phyloP scores from a whole-genome alignment of 1,139 yeast species.

The Blastobotrys persicus region DNA sequence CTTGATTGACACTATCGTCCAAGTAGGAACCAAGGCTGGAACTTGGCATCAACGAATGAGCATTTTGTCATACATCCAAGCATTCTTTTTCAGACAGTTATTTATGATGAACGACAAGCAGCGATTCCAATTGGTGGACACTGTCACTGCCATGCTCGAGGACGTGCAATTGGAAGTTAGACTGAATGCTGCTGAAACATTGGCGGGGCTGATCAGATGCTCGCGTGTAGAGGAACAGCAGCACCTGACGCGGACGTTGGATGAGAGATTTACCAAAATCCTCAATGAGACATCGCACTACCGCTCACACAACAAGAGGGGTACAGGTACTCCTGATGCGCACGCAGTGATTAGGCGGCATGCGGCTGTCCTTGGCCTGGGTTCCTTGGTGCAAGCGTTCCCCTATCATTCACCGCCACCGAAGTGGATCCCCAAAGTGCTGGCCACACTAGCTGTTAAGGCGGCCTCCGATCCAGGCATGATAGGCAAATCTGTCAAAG shows the following conservation, averaged over 20 bases:
- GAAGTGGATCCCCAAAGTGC: conserved; percentile 74
- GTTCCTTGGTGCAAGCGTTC: conserved; percentile 85
- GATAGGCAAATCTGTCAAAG: conserved; percentile 83
- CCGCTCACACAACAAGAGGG: conserved; percentile 2
- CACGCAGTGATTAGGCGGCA: conserved; percentile 52
- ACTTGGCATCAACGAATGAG: conserved; percentile 66
- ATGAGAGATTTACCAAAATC: conserved; percentile 20
- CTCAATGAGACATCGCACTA: conserved; percentile 14
- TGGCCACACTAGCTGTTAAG: conserved; percentile 67
- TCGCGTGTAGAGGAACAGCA: conserved; percentile 59
- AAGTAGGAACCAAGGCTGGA: conserved; percentile 40
- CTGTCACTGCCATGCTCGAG: conserved; percentile 54
- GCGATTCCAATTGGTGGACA: conserved; percentile 49
- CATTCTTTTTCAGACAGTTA: conserved; percentile 70
- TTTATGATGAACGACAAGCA: conserved; percentile 53
- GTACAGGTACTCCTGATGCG: conserved; percentile 22
- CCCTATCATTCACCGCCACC: conserved; percentile 94
- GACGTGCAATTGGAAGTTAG: conserved; percentile 74
- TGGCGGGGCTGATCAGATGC: conserved; percentile 80
- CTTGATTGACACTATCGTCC: conserved; percentile 53
- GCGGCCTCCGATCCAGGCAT: conserved; percentile 69
- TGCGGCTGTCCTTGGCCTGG: conserved; percentile 86
- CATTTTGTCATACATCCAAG: conserved; percentile 68
- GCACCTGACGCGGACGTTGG: conserved; percentile 38
- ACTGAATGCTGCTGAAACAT: conserved; percentile 67